phyloP scores from a whole-genome alignment of 805 yeast genomes.

The Yarrowia keelungensis region DNA sequence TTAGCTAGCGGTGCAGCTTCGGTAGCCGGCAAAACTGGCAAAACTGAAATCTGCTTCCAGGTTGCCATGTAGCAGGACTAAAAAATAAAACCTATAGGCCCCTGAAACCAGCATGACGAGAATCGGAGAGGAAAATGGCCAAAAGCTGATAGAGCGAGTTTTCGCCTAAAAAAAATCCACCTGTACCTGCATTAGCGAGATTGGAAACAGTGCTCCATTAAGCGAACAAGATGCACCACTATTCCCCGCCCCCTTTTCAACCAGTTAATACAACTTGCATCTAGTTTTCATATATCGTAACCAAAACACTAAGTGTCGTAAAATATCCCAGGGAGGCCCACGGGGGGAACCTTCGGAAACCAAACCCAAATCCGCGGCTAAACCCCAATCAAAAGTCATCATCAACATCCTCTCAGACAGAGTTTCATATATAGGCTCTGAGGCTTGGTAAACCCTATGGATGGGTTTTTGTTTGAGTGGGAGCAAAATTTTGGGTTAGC shows the following conservation, averaged over 20 bases:
- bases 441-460: background rate
- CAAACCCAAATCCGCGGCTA: slow-evolving; percentile 3
- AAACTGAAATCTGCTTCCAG: background rate
- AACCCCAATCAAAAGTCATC: background rate
- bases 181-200: background rate
- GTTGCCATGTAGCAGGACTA: background rate
- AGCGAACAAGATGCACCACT: too few species aligned
- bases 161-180: too few species aligned
- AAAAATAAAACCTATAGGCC: background rate
- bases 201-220: too few species aligned
- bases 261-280: slow-evolving; percentile 5
- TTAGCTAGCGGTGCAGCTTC: slow-evolving; percentile 23
- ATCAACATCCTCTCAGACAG: background rate
- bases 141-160: too few species aligned
- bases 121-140: background rate
- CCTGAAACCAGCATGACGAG: slow-evolving; percentile 11
- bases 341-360: background rate
- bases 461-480: too few species aligned
- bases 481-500: background rate
- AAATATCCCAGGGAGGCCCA: background rate
- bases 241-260: too few species aligned
- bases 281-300: slow-evolving; percentile 2
- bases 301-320: slow-evolving; percentile 3
- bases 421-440: background rate
- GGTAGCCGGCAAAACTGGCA: slow-evolving; percentile 12